A percentile compares a stretch with the other conserved stretches of the same genome.
These are phyloP conservation scores for Eucalyptus polyanthemos DNA, from an alignment of 345 rosid species.

Conservation along the genomic window DNA sequence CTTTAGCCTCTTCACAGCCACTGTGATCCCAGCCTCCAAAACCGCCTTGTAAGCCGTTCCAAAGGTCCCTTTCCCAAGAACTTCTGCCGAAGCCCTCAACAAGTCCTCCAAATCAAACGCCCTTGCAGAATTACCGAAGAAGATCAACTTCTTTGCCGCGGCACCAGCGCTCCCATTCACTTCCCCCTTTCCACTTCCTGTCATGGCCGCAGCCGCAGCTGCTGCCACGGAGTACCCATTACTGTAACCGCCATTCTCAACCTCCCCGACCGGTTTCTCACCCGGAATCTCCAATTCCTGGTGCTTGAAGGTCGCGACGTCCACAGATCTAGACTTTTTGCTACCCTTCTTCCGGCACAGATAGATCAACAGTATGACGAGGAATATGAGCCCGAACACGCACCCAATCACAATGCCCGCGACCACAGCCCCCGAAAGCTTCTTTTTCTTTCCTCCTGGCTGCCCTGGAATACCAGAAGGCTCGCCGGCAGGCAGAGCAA, in stretches of 20 bases:
- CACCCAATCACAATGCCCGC: constrained; percentile 90
- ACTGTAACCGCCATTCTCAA: constrained; percentile 24
- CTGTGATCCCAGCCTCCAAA: constrained; percentile 59
- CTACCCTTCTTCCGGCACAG: constrained; percentile 43
- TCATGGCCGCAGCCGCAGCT: constrained; percentile 27
- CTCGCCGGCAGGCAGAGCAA: constrained; percentile 41
- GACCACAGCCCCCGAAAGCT: constrained; percentile 74
- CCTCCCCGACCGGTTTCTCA: constrained; percentile 42
- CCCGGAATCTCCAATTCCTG: constrained; percentile 36
- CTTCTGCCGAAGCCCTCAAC: constrained; percentile 98
- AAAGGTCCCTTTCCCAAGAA: constrained; percentile 88
- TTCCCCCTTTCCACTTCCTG: constrained; percentile 23
- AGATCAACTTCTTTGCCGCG: constrained; percentile 44
- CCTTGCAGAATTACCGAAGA: constrained; percentile 59
- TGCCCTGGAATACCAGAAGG: constrained; percentile 7
- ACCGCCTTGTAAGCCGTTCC: constrained; percentile 98
- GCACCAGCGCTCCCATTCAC: constrained; percentile 9
- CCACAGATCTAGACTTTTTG: constrained; percentile 50
- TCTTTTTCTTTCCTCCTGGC: constrained; percentile 15
- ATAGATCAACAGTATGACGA: constrained; percentile 39
- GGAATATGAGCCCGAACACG: constrained; percentile 37
- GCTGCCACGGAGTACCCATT: constrained; percentile 23
- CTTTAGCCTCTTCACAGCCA: constrained; percentile 91
- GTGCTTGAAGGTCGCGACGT: constrained; percentile 46
- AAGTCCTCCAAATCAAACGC: constrained; percentile 92